These are phyloP conservation scores for Haplosporangium sp. DNA, from an alignment of 371 early-diverging fungal species.

Conservation along the genomic window DNA sequence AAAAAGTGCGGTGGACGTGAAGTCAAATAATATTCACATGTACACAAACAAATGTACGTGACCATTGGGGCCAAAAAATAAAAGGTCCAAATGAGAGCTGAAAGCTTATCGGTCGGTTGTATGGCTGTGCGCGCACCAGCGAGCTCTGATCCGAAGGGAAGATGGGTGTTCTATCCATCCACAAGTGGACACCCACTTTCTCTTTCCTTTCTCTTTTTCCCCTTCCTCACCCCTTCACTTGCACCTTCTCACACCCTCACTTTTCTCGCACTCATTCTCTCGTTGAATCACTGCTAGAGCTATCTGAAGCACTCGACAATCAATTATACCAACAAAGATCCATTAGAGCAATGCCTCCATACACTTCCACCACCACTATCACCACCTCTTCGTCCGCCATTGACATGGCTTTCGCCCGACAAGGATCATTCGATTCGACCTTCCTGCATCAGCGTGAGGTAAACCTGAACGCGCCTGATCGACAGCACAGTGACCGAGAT, in stretches of 20 bases:
- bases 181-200: no score
- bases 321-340: neutral
- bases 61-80: slow-evolving; percentile 24
- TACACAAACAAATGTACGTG: slow-evolving; percentile 7
- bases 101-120: neutral
- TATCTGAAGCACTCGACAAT: neutral
- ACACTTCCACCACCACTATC: slow-evolving; percentile 15
- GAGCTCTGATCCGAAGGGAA: no score
- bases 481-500: neutral
- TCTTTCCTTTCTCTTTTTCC: neutral
- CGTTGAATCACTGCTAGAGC: neutral
- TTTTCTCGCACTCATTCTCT: neutral
- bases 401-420: slow-evolving; percentile 5
- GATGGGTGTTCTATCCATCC: no score
- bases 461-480: neutral
- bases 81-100: slow-evolving; percentile 4
- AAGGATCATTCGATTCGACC: slow-evolving; percentile 12
- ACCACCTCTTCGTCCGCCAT: neutral
- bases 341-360: slow-evolving; percentile 30
- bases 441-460: slow-evolving; percentile 35
- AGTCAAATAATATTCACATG: no score
- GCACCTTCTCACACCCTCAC: neutral
- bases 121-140: neutral
- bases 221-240: slow-evolving; percentile 1
- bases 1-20: no score